Percentiles rank a stretch among this genome's conserved stretches.
Evolutionary conservation across 495 filamentous ascomycete species (phyloP).

Genomic region (Jackrogersella minutella): DNA sequence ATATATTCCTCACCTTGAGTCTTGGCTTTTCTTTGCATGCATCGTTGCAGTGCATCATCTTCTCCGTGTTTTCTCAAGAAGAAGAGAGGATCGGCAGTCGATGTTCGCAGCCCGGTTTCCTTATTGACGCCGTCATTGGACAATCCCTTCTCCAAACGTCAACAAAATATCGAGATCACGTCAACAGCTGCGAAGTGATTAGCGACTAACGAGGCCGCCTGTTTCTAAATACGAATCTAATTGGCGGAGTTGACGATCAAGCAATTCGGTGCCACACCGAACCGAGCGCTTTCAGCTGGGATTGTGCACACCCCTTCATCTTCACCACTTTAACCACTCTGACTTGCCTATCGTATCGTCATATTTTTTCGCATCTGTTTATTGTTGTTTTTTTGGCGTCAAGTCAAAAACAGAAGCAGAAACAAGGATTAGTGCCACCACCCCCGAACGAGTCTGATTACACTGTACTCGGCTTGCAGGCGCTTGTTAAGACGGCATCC

Average conservation of each 20-base stretch:
- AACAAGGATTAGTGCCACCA: constrained; percentile 32
- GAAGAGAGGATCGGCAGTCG: constrained; percentile 6
- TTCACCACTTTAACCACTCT: constrained; percentile 7
- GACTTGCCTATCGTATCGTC: constrained; percentile 6
- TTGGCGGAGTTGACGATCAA: constrained; percentile 28
- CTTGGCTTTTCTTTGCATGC: constrained; percentile 15
- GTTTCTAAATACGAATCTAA: constrained; percentile 5
- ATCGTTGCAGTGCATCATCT: constrained; percentile 14
- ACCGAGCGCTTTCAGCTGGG: constrained; percentile 37
- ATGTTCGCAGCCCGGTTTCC: constrained; percentile 1
- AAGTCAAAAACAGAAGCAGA: constrained; percentile 4
- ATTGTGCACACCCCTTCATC: constrained; percentile 27
- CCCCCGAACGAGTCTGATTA: not conserved
- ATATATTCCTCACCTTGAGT: constrained; percentile 18
- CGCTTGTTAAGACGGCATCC: constrained; percentile 17
- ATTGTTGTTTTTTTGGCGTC: constrained; percentile 11
- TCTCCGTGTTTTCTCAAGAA: constrained; percentile 5
- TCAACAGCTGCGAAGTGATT: constrained; percentile 39
- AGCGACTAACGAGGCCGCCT: constrained; percentile 41
- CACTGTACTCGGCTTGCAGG: constrained; percentile 1
- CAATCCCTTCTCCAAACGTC: constrained; percentile 42
- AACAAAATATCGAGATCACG: constrained; percentile 43
- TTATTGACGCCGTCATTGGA: constrained; percentile 34
- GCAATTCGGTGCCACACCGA: constrained; percentile 37
- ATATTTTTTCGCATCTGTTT: constrained; percentile 31